Evolutionary conservation across 768 basidiomycete species (phyloP).

Genomic region (Megacollybia marginata): DNA sequence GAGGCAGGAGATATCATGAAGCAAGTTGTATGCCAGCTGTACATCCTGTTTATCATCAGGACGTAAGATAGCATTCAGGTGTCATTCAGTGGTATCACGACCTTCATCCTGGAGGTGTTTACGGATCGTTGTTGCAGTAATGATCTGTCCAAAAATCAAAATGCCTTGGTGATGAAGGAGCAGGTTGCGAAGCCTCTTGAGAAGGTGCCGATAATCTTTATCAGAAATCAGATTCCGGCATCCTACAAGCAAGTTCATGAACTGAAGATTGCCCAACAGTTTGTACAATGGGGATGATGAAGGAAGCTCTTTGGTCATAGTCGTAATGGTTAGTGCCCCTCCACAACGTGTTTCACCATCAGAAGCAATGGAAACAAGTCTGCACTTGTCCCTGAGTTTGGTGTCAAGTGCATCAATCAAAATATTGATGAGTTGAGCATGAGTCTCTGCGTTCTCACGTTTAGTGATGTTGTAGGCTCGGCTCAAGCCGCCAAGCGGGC

Average conservation of each 20-base stretch:
- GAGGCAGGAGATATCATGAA: conserved; percentile 2
- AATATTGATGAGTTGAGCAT: conserved; percentile 1
- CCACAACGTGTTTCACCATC: conserved; percentile 19
- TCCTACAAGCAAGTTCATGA: conserved; percentile 7
- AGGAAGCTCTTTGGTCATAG: conserved; percentile 5
- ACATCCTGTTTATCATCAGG: conserved; percentile 2
- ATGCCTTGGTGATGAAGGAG: neutral
- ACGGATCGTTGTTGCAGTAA: conserved; percentile 1
- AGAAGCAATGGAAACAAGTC: conserved; percentile 13
- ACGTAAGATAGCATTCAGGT: neutral
- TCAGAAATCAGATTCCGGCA: conserved; percentile 7
- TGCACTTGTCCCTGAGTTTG: neutral
- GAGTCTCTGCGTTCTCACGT: conserved; percentile 15
- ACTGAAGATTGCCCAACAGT: conserved; percentile 9
- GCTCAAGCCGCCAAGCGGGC: no score
- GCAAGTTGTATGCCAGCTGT: conserved; percentile 2
- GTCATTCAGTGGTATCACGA: neutral
- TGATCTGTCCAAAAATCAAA: conserved; percentile 4
- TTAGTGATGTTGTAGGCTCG: no score
- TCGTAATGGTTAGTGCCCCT: conserved; percentile 11
- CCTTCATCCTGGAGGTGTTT: conserved; percentile 2
- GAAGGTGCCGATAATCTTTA: conserved; percentile 11
- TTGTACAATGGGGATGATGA: conserved; percentile 5
- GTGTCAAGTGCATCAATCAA: conserved; percentile 9
- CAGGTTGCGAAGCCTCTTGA: conserved; percentile 9